Percentiles rank a stretch among this genome's conserved stretches.
phyloP scores from a whole-genome alignment of 2,329 filamentous ascomycete species.

The Lomentospora prolificans region DNA sequence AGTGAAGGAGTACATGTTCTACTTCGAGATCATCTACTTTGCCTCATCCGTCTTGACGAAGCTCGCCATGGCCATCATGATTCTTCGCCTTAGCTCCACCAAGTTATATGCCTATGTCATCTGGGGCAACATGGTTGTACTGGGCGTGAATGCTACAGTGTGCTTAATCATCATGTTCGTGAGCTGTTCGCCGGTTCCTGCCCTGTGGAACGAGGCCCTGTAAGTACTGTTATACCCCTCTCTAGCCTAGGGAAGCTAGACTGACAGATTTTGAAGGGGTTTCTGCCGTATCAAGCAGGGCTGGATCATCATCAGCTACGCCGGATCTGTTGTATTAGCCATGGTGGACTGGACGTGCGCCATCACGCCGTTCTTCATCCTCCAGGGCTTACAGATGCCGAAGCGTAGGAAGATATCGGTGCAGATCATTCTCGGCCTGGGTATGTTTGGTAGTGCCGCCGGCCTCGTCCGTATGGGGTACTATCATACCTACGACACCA shows the following conservation, averaged over 20 bases:
- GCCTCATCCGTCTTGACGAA: conserved; percentile 15
- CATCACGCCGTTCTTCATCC: conserved; percentile 20
- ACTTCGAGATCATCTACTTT: conserved; percentile 14
- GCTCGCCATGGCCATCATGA: conserved; percentile 14
- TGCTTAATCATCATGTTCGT: conserved; percentile 14
- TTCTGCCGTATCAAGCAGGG: conserved; percentile 9
- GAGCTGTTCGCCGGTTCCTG: conserved; percentile 14
- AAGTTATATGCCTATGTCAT: conserved; percentile 11
- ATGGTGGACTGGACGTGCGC: conserved; percentile 19
- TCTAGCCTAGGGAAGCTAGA: background rate
- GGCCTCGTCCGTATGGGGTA: conserved; percentile 9
- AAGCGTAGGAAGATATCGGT: conserved; percentile 14
- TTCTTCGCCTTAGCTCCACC: conserved; percentile 12
- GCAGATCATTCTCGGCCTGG: conserved; percentile 8
- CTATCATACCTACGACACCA: conserved; percentile 10
- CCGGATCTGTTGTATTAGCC: conserved; percentile 15
- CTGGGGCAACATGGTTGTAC: conserved; percentile 12
- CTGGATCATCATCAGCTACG: conserved; percentile 12
- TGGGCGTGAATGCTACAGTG: conserved; percentile 10
- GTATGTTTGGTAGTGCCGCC: conserved; percentile 10
- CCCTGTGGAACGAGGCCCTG: conserved; percentile 15
- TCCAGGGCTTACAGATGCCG: conserved; percentile 18
- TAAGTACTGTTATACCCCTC: conserved; percentile 8
- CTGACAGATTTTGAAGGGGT: conserved; percentile 4
- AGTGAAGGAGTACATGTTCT: conserved; percentile 12